Conservation (phyloP, 140 eudicot species). For the Senecio squalidus region DNA sequence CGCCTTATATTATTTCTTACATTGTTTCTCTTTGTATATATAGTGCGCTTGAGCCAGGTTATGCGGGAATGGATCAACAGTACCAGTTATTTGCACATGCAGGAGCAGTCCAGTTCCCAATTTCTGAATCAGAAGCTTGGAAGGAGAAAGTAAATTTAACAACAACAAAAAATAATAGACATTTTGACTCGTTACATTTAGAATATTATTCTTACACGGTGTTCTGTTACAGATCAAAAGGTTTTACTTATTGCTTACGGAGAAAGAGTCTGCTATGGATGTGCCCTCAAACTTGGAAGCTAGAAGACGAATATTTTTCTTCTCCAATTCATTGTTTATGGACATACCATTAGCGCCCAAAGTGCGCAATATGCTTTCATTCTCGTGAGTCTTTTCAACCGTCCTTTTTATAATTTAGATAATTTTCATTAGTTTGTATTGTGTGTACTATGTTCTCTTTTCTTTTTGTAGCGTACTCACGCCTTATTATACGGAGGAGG, state of each 20-base stretch:
- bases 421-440: neutral
- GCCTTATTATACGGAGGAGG: constrained; percentile 89
- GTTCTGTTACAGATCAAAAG: constrained; percentile 65
- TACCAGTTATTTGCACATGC: constrained; percentile 86
- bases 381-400: constrained; percentile 61
- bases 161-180: neutral
- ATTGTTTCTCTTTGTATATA: constrained; percentile 7
- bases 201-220: constrained; percentile 12
- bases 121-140: constrained; percentile 69
- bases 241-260: constrained; percentile 75
- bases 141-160: constrained; percentile 35
- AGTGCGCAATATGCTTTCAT: constrained; percentile 97
- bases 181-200: constrained; percentile 3
- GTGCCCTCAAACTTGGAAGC: constrained; percentile 94
- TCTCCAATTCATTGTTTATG: constrained; percentile 94
- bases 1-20: constrained; percentile 1
- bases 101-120: constrained; percentile 87
- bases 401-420: neutral
- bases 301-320: constrained; percentile 87
- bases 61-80: constrained; percentile 76
- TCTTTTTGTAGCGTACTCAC: constrained; percentile 66
- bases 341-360: constrained; percentile 95
- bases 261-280: constrained; percentile 94
- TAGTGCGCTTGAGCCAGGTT: constrained; percentile 35
- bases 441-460: neutral